Percentiles rank a stretch among this genome's conserved stretches.
These are phyloP conservation scores for Breviolum minutum DNA, from an alignment of 73 alveolate species.

Conservation along the genomic window DNA sequence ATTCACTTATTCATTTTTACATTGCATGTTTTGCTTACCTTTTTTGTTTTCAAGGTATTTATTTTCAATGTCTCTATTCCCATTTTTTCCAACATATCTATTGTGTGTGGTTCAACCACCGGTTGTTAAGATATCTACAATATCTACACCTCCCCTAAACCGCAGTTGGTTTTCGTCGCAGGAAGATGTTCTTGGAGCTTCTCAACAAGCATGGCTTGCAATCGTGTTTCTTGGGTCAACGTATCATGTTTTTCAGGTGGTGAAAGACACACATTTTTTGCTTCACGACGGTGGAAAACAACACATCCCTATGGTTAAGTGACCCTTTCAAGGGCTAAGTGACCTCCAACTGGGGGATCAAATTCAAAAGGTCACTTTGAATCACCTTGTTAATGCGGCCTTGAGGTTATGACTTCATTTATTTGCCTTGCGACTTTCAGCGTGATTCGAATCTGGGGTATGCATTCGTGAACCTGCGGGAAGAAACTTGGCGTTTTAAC, in stretches of 20 bases:
- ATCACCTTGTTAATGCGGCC: too few relatives aligned
- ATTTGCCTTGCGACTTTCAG: conserved; percentile 98
- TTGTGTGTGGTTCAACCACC: not conserved
- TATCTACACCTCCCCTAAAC: not conserved
- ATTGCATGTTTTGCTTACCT: not conserved
- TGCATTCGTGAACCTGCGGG: conserved; percentile 99
- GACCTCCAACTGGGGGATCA: not conserved
- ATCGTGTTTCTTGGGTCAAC: conserved; percentile 1
- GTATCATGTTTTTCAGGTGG: too few relatives aligned
- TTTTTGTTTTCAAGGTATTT: not conserved
- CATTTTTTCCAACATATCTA: too few relatives aligned
- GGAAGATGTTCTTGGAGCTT: conserved; percentile 86
- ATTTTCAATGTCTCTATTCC: not conserved
- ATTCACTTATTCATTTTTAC: too few relatives aligned
- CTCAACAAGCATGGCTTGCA: conserved; percentile 42
- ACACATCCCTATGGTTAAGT: too few relatives aligned
- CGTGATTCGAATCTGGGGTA: conserved; percentile 99
- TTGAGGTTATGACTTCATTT: conserved; percentile 97
- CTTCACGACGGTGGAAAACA: not conserved
- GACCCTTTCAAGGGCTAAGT: too few relatives aligned
- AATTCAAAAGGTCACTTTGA: too few relatives aligned
- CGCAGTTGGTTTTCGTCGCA: not conserved
- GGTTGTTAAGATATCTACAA: not conserved
- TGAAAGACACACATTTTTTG: too few relatives aligned
- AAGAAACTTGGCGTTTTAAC: conserved; percentile 7